Conservation (phyloP, 2,329 filamentous ascomycete genomes). For the Orbilia ellipsospora region DNA sequence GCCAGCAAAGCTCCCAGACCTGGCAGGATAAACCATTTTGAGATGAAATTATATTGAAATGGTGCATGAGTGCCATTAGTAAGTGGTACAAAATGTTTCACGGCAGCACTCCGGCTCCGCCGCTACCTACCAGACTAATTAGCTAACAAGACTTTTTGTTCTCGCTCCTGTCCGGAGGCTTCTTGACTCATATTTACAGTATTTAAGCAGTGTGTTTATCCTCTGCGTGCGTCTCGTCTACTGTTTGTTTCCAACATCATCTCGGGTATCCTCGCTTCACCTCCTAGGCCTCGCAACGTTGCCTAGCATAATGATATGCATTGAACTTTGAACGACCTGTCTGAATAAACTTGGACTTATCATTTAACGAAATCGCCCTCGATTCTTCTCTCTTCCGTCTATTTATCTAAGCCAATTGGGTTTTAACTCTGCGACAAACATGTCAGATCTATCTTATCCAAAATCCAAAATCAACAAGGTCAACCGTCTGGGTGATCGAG, state of each 20-base stretch:
- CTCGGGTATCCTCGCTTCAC: slow-evolving; percentile 28
- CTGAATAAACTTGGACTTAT: not conserved
- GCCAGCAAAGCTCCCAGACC: not conserved
- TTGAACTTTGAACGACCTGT: not conserved
- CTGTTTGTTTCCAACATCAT: not conserved
- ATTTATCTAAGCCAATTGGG: not conserved
- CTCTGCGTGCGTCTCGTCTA: not conserved
- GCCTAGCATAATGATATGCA: not conserved
- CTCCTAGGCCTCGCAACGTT: not conserved
- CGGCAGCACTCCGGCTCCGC: not conserved
- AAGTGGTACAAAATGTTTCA: not conserved
- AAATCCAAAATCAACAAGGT: slow-evolving; percentile 73
- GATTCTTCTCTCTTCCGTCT: not conserved
- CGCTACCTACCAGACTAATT: not conserved
- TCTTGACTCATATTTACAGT: slow-evolving; percentile 26
- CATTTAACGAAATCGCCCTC: not conserved
- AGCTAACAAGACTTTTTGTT: not conserved
- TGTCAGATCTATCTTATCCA: slow-evolving; percentile 71
- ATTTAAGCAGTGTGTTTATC: not conserved
- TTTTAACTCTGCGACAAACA: slow-evolving; percentile 53
- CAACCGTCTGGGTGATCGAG: slow-evolving; percentile 74
- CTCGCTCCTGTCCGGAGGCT: slow-evolving; percentile 3
- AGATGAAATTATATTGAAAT: no score
- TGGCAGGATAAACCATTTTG: no score
- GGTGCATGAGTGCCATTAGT: no score